Percentiles rank a stretch among this genome's conserved stretches.
Conservation (phyloP, 2,329 filamentous ascomycete species). For the Aspergillus sp. region DNA sequence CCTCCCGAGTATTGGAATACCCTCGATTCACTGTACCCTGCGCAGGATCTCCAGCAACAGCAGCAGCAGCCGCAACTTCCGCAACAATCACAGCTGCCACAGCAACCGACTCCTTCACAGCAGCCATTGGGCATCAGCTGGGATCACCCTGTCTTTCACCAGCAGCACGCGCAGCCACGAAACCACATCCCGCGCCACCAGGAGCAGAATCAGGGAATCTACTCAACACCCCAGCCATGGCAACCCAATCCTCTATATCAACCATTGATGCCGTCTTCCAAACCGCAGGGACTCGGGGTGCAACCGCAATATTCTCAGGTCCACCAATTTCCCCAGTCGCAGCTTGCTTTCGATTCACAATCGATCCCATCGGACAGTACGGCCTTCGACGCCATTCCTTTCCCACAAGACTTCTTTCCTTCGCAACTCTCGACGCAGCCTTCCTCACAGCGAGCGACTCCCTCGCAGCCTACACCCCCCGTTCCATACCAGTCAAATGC, state of each 20-base stretch:
- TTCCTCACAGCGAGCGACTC: conserved; percentile 11
- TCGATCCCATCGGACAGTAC: conserved; percentile 23
- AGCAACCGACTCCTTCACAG: conserved; percentile 7
- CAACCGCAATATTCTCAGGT: conserved; percentile 26
- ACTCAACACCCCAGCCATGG: conserved; percentile 28
- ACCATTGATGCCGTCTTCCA: conserved; percentile 14
- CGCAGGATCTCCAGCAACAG: conserved; percentile 16
- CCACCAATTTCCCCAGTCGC: conserved; percentile 24
- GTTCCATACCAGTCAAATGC: conserved; percentile 12
- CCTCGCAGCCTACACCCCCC: conserved; percentile 17
- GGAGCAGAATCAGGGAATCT: conserved; percentile 26
- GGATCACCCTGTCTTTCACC: conserved; percentile 32
- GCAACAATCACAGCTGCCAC: conserved; percentile 13
- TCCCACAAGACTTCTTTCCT: conserved; percentile 26
- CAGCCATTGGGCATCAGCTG: conserved; percentile 28
- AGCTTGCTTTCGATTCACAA: conserved; percentile 24
- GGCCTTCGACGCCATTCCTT: conserved; percentile 28
- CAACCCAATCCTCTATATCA: conserved; percentile 26
- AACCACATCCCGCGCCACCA: conserved; percentile 18
- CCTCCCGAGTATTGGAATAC: conserved; percentile 33
- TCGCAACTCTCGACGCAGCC: conserved; percentile 22
- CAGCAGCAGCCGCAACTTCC: conserved; percentile 15
- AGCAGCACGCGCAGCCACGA: conserved; percentile 14
- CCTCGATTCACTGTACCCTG: conserved; percentile 27
- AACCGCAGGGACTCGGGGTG: conserved; percentile 21